Conservation (phyloP, 768 basidiomycete genomes). For the Mycena epipterygia region DNA sequence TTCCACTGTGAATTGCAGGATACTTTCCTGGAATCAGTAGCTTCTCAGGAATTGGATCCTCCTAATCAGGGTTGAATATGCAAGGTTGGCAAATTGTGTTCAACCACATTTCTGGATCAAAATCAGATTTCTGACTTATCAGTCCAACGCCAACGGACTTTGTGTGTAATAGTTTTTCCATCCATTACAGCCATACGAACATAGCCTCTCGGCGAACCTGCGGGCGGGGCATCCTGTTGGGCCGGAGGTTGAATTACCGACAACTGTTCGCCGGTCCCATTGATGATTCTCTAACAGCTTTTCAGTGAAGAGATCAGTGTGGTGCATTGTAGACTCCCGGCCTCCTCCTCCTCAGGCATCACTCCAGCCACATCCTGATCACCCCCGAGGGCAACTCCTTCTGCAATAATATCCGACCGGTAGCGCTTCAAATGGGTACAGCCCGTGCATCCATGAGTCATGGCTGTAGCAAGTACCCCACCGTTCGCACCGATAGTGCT, state of each 20-base stretch:
- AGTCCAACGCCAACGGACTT: conserved; percentile 28
- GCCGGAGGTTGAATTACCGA: conserved; percentile 23
- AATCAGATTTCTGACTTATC: background rate
- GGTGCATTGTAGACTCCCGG: background rate
- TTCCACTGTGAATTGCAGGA: no score
- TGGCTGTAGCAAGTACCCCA: conserved; percentile 10
- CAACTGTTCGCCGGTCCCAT: background rate
- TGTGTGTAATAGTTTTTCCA: conserved; percentile 45
- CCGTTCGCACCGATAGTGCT: conserved; percentile 34
- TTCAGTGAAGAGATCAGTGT: background rate
- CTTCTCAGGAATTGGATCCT: no score
- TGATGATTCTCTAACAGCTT: no score
- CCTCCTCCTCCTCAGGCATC: background rate
- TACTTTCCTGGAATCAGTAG: no score
- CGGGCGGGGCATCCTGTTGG: conserved; percentile 29
- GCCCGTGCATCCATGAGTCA: conserved; percentile 7
- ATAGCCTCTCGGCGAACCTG: conserved; percentile 32
- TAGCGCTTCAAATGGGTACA: conserved; percentile 24
- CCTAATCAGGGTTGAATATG: no score
- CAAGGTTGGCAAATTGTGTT: no score
- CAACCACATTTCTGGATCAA: conserved; percentile 40
- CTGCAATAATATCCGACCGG: background rate
- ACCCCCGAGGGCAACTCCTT: conserved; percentile 5
- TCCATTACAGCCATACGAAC: conserved; percentile 51
- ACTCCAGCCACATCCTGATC: conserved; percentile 6